Base-by-base conservation (phyloP, 176 grass and related monocot species). In the Olyra latifolia region DNA sequence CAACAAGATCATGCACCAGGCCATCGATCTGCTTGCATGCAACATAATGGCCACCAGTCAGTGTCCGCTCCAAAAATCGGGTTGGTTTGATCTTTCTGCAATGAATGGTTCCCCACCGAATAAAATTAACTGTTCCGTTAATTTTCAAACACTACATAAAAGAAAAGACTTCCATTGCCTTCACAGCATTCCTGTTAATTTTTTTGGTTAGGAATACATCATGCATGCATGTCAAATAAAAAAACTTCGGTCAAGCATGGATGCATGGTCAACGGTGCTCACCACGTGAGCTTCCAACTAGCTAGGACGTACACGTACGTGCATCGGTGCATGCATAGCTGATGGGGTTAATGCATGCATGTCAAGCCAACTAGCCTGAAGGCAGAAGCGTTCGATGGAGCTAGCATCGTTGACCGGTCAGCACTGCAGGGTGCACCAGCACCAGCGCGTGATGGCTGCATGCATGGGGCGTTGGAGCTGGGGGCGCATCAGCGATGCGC, bases 11-110 rank as follows among this genome's bases (percentile, higher is more conserved):
- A 9, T 35, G 32, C 32, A 4, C 32, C 8, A n/a, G n/a, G n/a
- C n/a, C n/a, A n/a, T n/a, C n/a, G 19, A 23, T 84, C 69, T n/a
- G 58, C 44, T 29, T 50, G 30, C 74, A 40, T n/a, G n/a, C n/a
- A 10, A 10, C 75, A 55, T 79, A 64, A 71, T 87, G 64, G 7
- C 19, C 8, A 69, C 0, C 43, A 47, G 52, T 77, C 76, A 50
- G 46, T 15, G 19, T 47, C 66, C 39, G 54, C 17, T 59, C 48
- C 54, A 54, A 5, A 16, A 50, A 49, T 2, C 39, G 10, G 23
- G 63, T 66, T 67, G 24, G 32, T 15, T 19, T 19, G 50, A 74
- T 32, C 22, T 74, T 84, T 24, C 24, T 9, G 23, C 8, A 1
- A 9, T 75, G 70, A 73, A 20, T 27, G 52, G 75, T 23, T 35